These are phyloP conservation scores for Vanrija sp. DNA, from an alignment of 1,284 basidiomycete genomes.

Conservation along the genomic window DNA sequence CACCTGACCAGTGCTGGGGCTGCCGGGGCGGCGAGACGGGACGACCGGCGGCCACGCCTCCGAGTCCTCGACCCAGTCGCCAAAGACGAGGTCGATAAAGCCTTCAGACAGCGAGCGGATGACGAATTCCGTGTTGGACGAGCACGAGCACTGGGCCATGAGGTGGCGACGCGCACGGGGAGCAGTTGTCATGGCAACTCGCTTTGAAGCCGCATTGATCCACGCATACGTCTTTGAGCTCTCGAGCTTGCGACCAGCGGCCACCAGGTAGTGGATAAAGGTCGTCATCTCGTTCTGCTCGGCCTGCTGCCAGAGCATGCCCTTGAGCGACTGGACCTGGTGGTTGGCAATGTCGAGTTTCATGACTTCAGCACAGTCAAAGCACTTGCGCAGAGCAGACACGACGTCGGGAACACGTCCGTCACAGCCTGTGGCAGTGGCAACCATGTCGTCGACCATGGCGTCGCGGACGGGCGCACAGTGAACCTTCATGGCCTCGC, in stretches of 20 bases:
- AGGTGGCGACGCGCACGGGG: constrained; percentile 27
- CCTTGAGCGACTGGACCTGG: constrained; percentile 80
- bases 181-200: constrained; percentile 22
- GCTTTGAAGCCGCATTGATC: constrained; percentile 35
- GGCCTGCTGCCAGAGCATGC: constrained; percentile 75
- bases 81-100: constrained; percentile 65
- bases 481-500: constrained; percentile 77
- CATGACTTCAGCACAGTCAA: constrained; percentile 91
- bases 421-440: constrained; percentile 55
- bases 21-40: constrained; percentile 31
- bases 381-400: constrained; percentile 72
- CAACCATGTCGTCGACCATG: constrained; percentile 76
- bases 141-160: constrained; percentile 27
- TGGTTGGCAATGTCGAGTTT: constrained; percentile 95
- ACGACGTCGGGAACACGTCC: constrained; percentile 58
- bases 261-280: constrained; percentile 53
- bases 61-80: constrained; percentile 22
- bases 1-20: constrained; percentile 48
- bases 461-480: constrained; percentile 89
- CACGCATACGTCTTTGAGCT: constrained; percentile 32
- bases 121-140: constrained; percentile 31
- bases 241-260: constrained; percentile 16
- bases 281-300: constrained; percentile 74
- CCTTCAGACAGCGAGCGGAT: constrained; percentile 59
- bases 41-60: constrained; percentile 45